phyloP scores from a whole-genome alignment of 2,329 filamentous ascomycete species.

The Chaetomiaceae sp. region DNA sequence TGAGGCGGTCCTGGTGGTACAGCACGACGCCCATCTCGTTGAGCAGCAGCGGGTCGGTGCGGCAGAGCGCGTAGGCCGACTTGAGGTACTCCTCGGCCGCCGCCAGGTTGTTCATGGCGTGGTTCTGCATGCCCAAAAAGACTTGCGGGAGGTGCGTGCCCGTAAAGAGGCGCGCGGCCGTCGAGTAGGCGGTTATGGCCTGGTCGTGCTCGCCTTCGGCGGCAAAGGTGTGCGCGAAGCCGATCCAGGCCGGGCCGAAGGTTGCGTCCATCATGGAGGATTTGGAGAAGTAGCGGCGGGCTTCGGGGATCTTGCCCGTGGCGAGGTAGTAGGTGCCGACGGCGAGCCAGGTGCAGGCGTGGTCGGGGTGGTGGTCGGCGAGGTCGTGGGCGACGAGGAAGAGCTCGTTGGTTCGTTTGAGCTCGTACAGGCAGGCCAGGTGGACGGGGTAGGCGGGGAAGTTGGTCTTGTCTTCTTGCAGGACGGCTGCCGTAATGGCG shows the following conservation, averaged over 20 bases:
- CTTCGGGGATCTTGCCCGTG: slow-evolving; percentile 86
- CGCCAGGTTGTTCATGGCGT: slow-evolving; percentile 90
- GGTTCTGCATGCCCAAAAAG: slow-evolving; percentile 97
- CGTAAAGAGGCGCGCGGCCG: slow-evolving; percentile 89
- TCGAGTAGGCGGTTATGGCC: slow-evolving; percentile 95
- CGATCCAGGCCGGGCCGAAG: slow-evolving; percentile 97
- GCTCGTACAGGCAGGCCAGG: slow-evolving; percentile 84
- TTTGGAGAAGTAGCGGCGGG: slow-evolving; percentile 93
- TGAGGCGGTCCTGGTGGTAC: slow-evolving; percentile 80
- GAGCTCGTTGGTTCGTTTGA: slow-evolving; percentile 78
- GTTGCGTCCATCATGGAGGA: slow-evolving; percentile 96
- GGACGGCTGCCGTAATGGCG: slow-evolving; percentile 74
- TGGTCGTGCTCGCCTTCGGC: slow-evolving; percentile 97
- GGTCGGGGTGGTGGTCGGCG: slow-evolving; percentile 84
- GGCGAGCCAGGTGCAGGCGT: slow-evolving; percentile 88
- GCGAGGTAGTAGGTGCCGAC: slow-evolving; percentile 93
- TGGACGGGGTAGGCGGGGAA: slow-evolving; percentile 87
- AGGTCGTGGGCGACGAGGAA: slow-evolving; percentile 92
- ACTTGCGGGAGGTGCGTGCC: slow-evolving; percentile 93
- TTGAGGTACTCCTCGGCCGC: slow-evolving; percentile 92
- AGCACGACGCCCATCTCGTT: slow-evolving; percentile 97
- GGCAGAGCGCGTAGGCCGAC: slow-evolving; percentile 78
- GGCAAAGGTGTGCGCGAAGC: slow-evolving; percentile 96
- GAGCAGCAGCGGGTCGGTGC: slow-evolving; percentile 80
- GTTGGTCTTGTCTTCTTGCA: slow-evolving; percentile 82